Conservation (phyloP, 345 rosid genomes). For the Ailanthus altissimus region DNA sequence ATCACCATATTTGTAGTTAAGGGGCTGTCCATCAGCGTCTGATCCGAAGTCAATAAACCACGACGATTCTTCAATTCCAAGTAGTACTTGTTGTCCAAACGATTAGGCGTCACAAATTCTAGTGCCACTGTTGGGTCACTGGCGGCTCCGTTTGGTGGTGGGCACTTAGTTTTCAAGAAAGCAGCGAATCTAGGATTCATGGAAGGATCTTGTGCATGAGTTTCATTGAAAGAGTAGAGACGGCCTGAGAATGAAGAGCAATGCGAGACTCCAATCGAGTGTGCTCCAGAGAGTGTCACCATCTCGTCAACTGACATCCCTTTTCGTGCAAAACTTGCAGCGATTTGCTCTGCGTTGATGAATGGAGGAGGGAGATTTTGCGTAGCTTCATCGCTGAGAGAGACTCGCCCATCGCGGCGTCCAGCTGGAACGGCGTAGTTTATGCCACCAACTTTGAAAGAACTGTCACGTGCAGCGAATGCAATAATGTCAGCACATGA, state of each 20-base stretch:
- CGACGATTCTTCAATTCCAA: constrained; percentile 24
- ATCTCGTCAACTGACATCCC: constrained; percentile 44
- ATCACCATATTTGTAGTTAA: constrained; percentile 31
- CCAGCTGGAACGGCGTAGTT: constrained; percentile 41
- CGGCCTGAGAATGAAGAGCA: constrained; percentile 43
- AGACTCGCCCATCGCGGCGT: constrained; percentile 45
- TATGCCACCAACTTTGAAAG: constrained; percentile 33
- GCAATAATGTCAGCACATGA: constrained; percentile 58
- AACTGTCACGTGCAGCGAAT: constrained; percentile 57
- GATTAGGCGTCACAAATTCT: constrained; percentile 28
- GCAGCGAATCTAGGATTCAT: constrained; percentile 32
- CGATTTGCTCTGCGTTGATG: constrained; percentile 31
- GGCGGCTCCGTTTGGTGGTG: not conserved
- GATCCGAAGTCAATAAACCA: constrained; percentile 45
- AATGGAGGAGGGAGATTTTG: constrained; percentile 34
- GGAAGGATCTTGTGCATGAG: constrained; percentile 42
- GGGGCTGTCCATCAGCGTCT: constrained; percentile 32
- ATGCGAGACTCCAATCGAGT: constrained; percentile 45
- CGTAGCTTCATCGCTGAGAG: constrained; percentile 22
- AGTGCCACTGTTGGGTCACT: constrained; percentile 22
- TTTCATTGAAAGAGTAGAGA: constrained; percentile 38
- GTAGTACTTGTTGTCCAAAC: constrained; percentile 47
- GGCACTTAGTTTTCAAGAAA: constrained; percentile 44
- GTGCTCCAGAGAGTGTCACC: constrained; percentile 57
- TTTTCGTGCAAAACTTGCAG: constrained; percentile 32